Evolutionary conservation across 2,329 filamentous ascomycete genomes (phyloP).

Genomic region (Fusarium sp.): DNA sequence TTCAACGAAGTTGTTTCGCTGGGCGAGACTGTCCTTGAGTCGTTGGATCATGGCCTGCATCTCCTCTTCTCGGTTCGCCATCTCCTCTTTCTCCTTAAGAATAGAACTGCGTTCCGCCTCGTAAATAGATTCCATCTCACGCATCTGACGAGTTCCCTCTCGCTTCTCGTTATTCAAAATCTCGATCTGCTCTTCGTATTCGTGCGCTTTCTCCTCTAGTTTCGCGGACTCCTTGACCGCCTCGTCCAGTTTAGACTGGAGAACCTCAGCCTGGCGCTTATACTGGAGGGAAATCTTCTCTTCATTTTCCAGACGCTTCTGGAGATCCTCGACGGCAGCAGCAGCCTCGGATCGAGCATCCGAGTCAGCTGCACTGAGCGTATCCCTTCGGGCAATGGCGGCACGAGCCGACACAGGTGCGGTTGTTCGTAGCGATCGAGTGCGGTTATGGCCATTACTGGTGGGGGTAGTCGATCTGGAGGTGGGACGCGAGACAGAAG

Average conservation of each 20-base stretch:
- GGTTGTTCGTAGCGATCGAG: conserved; percentile 73
- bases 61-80: conserved; percentile 86
- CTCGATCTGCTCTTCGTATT: conserved; percentile 87
- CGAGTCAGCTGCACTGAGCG: conserved; percentile 69
- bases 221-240: conserved; percentile 84
- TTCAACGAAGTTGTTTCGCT: conserved; percentile 74
- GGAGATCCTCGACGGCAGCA: conserved; percentile 84
- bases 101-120: conserved; percentile 89
- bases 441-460: conserved; percentile 62
- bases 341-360: conserved; percentile 84
- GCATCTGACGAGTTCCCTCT: conserved; percentile 83
- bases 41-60: conserved; percentile 91
- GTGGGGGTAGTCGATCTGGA: conserved; percentile 61
- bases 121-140: conserved; percentile 93
- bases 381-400: conserved; percentile 72
- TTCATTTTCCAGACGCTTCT: conserved; percentile 83
- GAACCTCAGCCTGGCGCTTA: conserved; percentile 85
- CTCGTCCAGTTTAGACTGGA: conserved; percentile 90
- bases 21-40: conserved; percentile 88
- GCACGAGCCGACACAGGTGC: conserved; percentile 81
- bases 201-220: conserved; percentile 89
- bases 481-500: conserved; percentile 57
- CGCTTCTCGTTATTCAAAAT: conserved; percentile 85
- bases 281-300: conserved; percentile 83
- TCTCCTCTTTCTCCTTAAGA: conserved; percentile 92